Conservation (phyloP, 2,329 filamentous ascomycete species). For the Fusarium palustre region DNA sequence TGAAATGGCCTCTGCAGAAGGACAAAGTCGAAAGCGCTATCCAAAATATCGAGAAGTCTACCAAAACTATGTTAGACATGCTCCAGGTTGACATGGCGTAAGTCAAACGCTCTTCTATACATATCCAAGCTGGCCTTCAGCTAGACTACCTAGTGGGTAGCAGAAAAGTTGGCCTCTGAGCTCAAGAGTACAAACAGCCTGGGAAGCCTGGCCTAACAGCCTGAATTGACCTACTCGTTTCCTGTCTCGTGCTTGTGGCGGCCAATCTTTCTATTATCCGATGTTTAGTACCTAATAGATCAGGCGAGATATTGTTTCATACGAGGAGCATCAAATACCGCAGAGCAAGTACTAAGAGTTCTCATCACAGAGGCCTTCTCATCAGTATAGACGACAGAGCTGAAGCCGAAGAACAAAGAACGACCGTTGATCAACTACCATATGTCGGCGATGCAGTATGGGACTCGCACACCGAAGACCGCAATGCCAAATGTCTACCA, state of each 20-base stretch:
- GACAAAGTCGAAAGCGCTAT: neutral
- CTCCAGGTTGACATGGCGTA: neutral
- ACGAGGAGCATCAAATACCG: too few relatives aligned
- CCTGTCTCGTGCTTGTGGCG: neutral
- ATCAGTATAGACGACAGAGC: neutral
- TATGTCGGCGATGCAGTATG: neutral
- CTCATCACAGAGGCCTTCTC: neutral
- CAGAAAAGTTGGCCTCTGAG: too few relatives aligned
- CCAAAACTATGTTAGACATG: fast-evolving
- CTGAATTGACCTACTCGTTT: too few relatives aligned
- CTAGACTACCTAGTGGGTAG: too few relatives aligned
- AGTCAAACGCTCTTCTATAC: neutral
- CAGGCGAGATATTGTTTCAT: neutral
- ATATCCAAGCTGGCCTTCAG: too few relatives aligned
- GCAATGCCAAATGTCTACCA: neutral
- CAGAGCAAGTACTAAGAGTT: neutral
- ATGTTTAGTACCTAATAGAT: fast-evolving
- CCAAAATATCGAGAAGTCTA: neutral
- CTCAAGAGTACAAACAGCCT: too few relatives aligned
- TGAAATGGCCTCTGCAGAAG: slow-evolving; percentile 35
- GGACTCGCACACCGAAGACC: neutral
- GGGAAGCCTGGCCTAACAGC: too few relatives aligned
- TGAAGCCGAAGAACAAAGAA: neutral
- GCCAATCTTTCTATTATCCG: neutral
- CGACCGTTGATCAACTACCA: neutral